A percentile compares a stretch with the other conserved stretches of the same genome.
These are phyloP conservation scores for Graphilbum fragrans DNA, from an alignment of 2,329 filamentous ascomycete species.

Conservation along the genomic window DNA sequence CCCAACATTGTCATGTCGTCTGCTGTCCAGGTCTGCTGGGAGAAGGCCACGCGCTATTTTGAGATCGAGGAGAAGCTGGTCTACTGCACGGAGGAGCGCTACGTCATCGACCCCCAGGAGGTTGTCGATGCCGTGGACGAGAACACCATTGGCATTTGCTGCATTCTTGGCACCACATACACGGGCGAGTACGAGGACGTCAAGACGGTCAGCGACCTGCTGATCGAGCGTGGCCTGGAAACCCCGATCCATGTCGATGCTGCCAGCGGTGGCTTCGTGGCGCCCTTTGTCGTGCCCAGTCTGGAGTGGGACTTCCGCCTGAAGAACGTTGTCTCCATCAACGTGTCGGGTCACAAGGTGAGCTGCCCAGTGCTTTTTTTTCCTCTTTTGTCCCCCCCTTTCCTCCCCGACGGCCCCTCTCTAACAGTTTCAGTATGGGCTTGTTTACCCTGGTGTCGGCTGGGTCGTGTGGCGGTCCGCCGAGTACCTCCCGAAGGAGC, in stretches of 20 bases:
- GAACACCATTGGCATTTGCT: slow-evolving; percentile 81
- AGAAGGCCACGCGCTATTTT: slow-evolving; percentile 82
- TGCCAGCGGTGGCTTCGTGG: slow-evolving; percentile 84
- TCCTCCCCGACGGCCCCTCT: background rate
- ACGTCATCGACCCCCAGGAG: slow-evolving; percentile 51
- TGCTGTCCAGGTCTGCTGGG: slow-evolving; percentile 95
- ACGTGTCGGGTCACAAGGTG: slow-evolving; percentile 81
- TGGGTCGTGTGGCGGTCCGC: slow-evolving; percentile 85
- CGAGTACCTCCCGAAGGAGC: slow-evolving; percentile 75
- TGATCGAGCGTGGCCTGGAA: slow-evolving; percentile 63
- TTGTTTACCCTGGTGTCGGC: slow-evolving; percentile 81
- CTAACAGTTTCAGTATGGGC: slow-evolving; percentile 26
- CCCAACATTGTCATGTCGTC: slow-evolving; percentile 96
- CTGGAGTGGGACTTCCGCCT: slow-evolving; percentile 88
- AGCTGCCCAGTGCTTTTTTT: background rate
- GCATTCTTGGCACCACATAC: slow-evolving; percentile 86
- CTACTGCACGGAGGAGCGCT: slow-evolving; percentile 47
- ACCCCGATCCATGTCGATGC: slow-evolving; percentile 89
- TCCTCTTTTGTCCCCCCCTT: background rate
- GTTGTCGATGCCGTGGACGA: slow-evolving; percentile 50
- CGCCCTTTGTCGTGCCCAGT: slow-evolving; percentile 75
- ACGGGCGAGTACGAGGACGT: slow-evolving; percentile 94
- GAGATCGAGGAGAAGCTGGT: slow-evolving; percentile 84
- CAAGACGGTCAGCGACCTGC: slow-evolving; percentile 80
- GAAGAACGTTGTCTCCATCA: slow-evolving; percentile 83